Percentiles rank a stretch among this genome's conserved stretches.
Evolutionary conservation across 1,284 basidiomycete species (phyloP).

Genomic region (Leccinum olivaceoglutinosum): DNA sequence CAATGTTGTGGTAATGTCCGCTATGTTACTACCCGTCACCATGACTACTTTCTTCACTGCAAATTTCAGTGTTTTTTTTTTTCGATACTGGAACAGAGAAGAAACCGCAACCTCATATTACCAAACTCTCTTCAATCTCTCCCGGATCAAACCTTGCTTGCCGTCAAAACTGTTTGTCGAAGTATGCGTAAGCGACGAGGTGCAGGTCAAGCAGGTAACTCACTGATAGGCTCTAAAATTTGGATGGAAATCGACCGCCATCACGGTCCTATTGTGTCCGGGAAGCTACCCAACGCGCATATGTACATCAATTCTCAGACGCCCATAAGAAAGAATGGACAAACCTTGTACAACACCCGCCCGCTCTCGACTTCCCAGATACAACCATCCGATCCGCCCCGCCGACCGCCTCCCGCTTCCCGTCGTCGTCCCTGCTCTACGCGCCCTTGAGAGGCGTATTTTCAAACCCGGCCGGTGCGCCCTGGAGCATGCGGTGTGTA

Average conservation of each 20-base stretch:
- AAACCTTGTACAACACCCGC: slow-evolving; percentile 79
- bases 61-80: background rate
- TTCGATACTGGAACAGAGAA: background rate
- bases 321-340: slow-evolving; percentile 13
- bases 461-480: slow-evolving; percentile 90
- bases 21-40: background rate
- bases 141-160: slow-evolving; percentile 84
- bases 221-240: slow-evolving; percentile 81
- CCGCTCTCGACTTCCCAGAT: slow-evolving; percentile 91
- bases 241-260: slow-evolving; percentile 85
- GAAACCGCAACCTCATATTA: slow-evolving; percentile 12
- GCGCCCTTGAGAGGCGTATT: slow-evolving; percentile 73
- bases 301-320: background rate
- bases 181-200: slow-evolving; percentile 3
- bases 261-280: slow-evolving; percentile 91
- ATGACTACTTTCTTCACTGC: background rate
- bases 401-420: slow-evolving; percentile 69
- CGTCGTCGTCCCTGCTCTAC: slow-evolving; percentile 77
- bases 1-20: too few species aligned
- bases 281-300: slow-evolving; percentile 55
- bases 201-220: slow-evolving; percentile 24
- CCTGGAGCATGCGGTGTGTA: slow-evolving; percentile 74
- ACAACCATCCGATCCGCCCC: slow-evolving; percentile 84
- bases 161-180: slow-evolving; percentile 60
- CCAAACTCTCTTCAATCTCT: slow-evolving; percentile 64